These are phyloP conservation scores for Trichoderma semiorbis DNA, from an alignment of 2,329 filamentous ascomycete genomes.

Conservation along the genomic window DNA sequence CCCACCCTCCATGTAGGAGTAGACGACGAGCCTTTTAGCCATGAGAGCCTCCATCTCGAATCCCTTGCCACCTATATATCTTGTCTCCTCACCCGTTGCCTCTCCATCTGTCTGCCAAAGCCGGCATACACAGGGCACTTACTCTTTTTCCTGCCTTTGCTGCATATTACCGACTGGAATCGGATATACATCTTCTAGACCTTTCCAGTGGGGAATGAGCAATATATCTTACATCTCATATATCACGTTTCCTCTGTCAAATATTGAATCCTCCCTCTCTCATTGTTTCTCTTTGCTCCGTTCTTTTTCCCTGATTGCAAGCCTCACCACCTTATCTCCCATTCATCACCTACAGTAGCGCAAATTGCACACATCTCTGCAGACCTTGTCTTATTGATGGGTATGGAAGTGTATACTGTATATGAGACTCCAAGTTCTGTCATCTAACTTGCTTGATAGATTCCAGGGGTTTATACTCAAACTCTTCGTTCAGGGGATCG, in stretches of 20 bases:
- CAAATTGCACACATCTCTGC: not conserved
- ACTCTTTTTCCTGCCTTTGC: no score
- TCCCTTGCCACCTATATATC: not conserved
- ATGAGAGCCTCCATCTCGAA: not conserved
- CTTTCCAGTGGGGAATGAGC: not conserved
- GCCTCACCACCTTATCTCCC: not conserved
- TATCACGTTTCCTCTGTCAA: not conserved
- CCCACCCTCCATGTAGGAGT: conserved; percentile 7
- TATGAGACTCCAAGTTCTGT: not conserved
- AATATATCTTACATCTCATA: not conserved
- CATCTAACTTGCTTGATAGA: conserved; percentile 4
- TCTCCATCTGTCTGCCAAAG: not conserved
- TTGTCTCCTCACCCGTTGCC: not conserved
- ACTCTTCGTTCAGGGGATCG: not conserved
- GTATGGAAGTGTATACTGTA: not conserved
- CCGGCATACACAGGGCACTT: not conserved
- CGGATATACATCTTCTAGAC: not conserved
- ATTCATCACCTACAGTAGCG: not conserved
- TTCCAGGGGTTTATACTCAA: not conserved
- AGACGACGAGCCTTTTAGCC: not conserved
- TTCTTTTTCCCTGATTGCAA: not conserved
- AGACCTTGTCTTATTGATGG: not conserved
- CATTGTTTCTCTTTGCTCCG: not conserved
- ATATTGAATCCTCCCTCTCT: not conserved
- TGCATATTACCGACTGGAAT: not conserved